A percentile compares a stretch with the other conserved stretches of the same genome.
Conservation (phyloP, 2,329 filamentous ascomycete species). For the Xylariomycetidae sp. region DNA sequence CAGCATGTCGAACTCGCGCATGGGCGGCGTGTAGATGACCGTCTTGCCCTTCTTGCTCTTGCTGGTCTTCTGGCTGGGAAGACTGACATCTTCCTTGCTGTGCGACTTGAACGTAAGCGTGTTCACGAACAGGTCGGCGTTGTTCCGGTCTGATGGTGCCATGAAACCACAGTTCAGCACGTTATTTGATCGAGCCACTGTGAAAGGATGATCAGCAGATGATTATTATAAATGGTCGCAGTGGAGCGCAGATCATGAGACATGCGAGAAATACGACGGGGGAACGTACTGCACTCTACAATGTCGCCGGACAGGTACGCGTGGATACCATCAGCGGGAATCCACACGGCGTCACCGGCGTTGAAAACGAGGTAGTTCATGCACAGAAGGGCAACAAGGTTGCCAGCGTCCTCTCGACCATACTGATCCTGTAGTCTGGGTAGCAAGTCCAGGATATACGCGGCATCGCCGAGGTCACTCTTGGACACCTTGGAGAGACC, state of each 20-base stretch:
- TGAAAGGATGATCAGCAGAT: background rate
- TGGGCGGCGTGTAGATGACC: constrained; percentile 56
- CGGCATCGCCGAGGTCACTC: constrained; percentile 41
- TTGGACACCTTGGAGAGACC: constrained; percentile 42
- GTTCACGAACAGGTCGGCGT: constrained; percentile 56
- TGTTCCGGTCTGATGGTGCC: constrained; percentile 57
- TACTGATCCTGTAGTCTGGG: constrained; percentile 61
- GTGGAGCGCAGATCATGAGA: background rate
- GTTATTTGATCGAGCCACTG: constrained; percentile 65
- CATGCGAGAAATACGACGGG: background rate
- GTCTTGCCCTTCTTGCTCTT: constrained; percentile 55
- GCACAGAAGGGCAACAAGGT: constrained; percentile 60
- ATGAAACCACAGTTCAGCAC: constrained; percentile 66
- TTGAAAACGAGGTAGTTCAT: constrained; percentile 69
- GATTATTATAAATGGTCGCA: background rate
- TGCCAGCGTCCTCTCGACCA: constrained; percentile 56
- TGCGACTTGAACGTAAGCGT: constrained; percentile 61
- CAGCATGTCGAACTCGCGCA: constrained; percentile 68
- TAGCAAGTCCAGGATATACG: constrained; percentile 58
- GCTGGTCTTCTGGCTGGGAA: constrained; percentile 42
- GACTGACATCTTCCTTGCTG: constrained; percentile 46
- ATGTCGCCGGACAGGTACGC: constrained; percentile 69
- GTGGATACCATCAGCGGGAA: constrained; percentile 68
- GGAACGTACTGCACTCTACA: constrained; percentile 69
- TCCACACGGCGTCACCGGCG: constrained; percentile 61